Conservation (phyloP, 2,329 filamentous ascomycete species). For the Emergomyces pasteurianus region DNA sequence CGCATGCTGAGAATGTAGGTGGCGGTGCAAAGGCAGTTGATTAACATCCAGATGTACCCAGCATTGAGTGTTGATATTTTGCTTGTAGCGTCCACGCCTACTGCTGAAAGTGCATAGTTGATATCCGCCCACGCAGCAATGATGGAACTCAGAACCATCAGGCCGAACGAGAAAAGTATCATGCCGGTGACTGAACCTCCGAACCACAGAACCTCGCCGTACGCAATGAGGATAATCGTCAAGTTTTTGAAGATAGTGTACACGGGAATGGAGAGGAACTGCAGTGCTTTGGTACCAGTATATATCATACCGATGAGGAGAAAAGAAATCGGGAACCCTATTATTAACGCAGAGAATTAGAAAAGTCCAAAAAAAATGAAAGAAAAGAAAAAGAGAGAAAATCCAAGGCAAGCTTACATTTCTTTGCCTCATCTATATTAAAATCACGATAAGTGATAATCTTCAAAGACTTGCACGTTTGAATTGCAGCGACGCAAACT, state of each 20-base stretch:
- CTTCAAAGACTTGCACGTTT: conserved; percentile 66
- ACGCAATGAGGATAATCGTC: conserved; percentile 97
- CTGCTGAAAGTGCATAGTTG: conserved; percentile 61
- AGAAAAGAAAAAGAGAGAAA: neutral
- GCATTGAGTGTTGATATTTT: conserved; percentile 83
- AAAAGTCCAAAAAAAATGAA: neutral
- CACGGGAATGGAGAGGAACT: conserved; percentile 92
- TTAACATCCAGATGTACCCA: conserved; percentile 93
- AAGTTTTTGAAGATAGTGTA: conserved; percentile 99
- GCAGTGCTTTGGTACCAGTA: conserved; percentile 87
- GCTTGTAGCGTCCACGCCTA: conserved; percentile 49
- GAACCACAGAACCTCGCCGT: conserved; percentile 97
- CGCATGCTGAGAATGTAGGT: conserved; percentile 86
- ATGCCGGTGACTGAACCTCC: conserved; percentile 81
- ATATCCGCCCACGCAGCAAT: conserved; percentile 97
- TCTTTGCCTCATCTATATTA: conserved; percentile 77
- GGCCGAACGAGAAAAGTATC: conserved; percentile 81
- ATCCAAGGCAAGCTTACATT: conserved; percentile 51
- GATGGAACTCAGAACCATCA: conserved; percentile 92
- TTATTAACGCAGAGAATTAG: neutral
- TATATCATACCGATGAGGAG: conserved; percentile 99
- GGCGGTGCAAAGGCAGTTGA: conserved; percentile 92
- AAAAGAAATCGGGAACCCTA: conserved; percentile 92
- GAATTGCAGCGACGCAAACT: conserved; percentile 77
- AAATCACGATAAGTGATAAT: conserved; percentile 77